phyloP scores from a whole-genome alignment of 2,329 filamentous ascomycete genomes.

The Thielaviopsis musarum region DNA sequence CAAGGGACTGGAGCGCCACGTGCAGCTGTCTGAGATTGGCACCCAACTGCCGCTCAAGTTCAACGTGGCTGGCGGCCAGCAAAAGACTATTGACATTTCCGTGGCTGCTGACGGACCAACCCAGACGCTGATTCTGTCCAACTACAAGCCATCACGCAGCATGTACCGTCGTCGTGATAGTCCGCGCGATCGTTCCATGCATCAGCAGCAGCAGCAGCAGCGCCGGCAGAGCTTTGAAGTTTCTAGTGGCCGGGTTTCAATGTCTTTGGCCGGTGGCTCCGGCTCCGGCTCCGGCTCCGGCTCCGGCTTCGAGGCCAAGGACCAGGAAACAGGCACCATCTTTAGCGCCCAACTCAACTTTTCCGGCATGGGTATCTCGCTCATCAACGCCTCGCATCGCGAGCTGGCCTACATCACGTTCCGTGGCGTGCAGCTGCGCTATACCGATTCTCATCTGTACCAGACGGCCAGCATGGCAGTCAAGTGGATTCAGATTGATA shows the following conservation, averaged over 20 bases:
- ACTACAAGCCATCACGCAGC: slow-evolving; percentile 85
- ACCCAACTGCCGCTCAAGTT: slow-evolving; percentile 92
- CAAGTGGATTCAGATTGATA: slow-evolving; percentile 99
- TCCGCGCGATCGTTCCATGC: slow-evolving; percentile 1
- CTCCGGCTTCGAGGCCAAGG: slow-evolving; percentile 81
- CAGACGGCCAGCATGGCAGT: slow-evolving; percentile 81
- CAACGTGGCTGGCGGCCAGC: slow-evolving; percentile 44
- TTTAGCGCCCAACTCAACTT: slow-evolving; percentile 81
- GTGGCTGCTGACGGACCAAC: slow-evolving; percentile 91
- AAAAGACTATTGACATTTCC: slow-evolving; percentile 91
- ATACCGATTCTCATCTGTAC: slow-evolving; percentile 82
- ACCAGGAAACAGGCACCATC: slow-evolving; percentile 70
- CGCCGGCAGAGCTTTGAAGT: neutral
- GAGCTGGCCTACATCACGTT: slow-evolving; percentile 90
- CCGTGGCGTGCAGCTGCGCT: slow-evolving; percentile 77
- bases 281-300: too few species aligned
- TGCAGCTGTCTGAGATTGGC: slow-evolving; percentile 91
- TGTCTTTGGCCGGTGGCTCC: neutral
- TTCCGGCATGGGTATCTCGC: slow-evolving; percentile 78
- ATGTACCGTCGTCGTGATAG: slow-evolving; percentile 39
- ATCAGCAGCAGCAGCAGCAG: neutral
- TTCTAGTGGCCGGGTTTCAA: neutral
- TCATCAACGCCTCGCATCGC: slow-evolving; percentile 81
- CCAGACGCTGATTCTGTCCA: slow-evolving; percentile 83
- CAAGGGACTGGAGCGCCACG: slow-evolving; percentile 56